A percentile compares a stretch with the other conserved stretches of the same genome.
These are phyloP conservation scores for Blastocystis sp. DNA, from an alignment of 352 stramenopile genomes.

Conservation along the genomic window DNA sequence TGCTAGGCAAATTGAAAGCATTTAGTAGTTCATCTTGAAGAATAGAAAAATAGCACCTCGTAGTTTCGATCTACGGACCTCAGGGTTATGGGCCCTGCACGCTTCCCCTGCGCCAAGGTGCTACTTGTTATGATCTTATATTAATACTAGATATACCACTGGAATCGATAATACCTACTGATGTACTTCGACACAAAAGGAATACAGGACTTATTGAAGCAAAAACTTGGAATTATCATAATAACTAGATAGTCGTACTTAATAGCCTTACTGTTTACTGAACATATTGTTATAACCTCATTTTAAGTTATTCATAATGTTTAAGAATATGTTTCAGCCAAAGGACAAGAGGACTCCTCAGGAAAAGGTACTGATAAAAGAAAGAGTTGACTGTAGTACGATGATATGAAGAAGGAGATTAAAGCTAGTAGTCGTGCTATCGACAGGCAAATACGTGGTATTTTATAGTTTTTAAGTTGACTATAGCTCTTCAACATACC, in stretches of 20 bases:
- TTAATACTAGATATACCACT: neutral
- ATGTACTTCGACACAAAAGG: no score
- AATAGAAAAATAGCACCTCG: slow-evolving; percentile 57
- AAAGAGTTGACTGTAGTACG: neutral
- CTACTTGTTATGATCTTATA: neutral
- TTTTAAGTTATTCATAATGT: neutral
- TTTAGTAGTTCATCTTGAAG: neutral
- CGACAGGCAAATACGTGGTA: slow-evolving; percentile 26
- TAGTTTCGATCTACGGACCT: slow-evolving; percentile 64
- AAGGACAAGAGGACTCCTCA: slow-evolving; percentile 41
- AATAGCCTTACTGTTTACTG: no score
- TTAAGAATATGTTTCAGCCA: slow-evolving; percentile 14
- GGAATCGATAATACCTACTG: no score
- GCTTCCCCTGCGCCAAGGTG: slow-evolving; percentile 63
- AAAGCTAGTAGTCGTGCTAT: neutral
- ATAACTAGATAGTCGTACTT: no score
- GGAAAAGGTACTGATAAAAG: neutral
- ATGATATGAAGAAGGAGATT: slow-evolving; percentile 31
- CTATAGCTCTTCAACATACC: neutral
- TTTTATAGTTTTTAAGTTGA: neutral
- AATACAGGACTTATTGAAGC: no score
- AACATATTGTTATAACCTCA: neutral
- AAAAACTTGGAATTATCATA: no score
- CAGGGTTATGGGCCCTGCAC: slow-evolving; percentile 62
- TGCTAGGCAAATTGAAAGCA: neutral